These are phyloP conservation scores for Buddleja alternifolia DNA, from an alignment of 257 asterid species.

Conservation along the genomic window DNA sequence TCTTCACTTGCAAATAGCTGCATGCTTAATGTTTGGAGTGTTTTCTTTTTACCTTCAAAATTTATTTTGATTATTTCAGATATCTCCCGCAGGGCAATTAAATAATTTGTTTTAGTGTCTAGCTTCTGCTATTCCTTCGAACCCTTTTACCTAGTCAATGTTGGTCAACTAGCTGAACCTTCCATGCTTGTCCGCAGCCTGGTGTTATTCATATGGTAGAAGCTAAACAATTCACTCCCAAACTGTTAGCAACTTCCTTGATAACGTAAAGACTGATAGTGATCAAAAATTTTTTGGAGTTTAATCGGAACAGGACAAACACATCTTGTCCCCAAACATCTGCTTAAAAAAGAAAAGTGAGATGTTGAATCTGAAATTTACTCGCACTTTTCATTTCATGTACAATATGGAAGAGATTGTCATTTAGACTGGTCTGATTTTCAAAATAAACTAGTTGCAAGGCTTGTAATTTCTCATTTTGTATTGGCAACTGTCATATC, in stretches of 20 bases:
- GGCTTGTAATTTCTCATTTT: background rate
- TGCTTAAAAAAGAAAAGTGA: too few relatives aligned
- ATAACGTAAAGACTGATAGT: background rate
- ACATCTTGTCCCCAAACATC: background rate
- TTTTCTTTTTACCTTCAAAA: background rate
- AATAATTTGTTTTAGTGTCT: background rate
- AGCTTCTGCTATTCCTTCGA: slow-evolving; percentile 8
- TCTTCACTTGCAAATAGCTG: slow-evolving; percentile 15
- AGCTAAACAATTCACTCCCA: background rate
- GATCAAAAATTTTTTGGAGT: background rate
- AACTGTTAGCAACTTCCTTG: background rate
- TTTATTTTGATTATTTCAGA: background rate
- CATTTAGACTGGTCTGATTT: slow-evolving; percentile 1
- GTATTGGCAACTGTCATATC: slow-evolving; percentile 1
- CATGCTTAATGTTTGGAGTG: background rate
- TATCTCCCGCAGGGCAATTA: background rate
- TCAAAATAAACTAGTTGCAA: background rate
- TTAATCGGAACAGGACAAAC: background rate
- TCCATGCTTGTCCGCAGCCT: slow-evolving; percentile 1
- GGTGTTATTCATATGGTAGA: background rate
- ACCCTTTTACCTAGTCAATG: slow-evolving; percentile 2
- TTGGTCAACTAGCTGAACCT: background rate
- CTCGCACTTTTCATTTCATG: background rate
- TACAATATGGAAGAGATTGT: background rate
- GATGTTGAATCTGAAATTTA: too few relatives aligned